Evolutionary conservation across 2,329 filamentous ascomycete genomes (phyloP), one percentile per base, ranked within the genome.

Genomic region (Colletotrichum sp.): DNA sequence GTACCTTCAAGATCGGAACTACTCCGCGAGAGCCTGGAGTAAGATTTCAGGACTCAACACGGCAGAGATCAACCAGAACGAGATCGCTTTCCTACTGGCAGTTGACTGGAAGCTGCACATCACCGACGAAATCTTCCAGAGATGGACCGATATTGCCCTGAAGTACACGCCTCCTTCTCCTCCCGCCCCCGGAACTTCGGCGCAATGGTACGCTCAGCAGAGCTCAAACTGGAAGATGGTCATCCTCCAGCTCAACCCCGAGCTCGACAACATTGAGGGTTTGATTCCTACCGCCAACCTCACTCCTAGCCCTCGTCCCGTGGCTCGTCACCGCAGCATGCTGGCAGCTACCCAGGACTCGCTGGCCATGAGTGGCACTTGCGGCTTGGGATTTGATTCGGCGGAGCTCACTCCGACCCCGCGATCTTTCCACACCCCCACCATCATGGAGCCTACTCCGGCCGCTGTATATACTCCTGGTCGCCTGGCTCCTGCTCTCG

Each of bases 1-100:
- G 88, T 99, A 99, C 83, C 89, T 99, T 63, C 97, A 99, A 85
- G 97, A 99, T 84, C 94, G 96, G 80, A 99, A 99, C 86, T 99
- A 98, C 86, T 99, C 97, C 16, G 96, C 97, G 65, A 93, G 96
- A 72, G 97, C 97, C 57, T 99, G 97, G 97, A 99, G 96, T 85
- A 99, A 98, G 89, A 99, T 99, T 80, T 99, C 97, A 21, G 97
- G 97, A n/a, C 89, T 99, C 73, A 95, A 95, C 83, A 96, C 96
- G 5, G 89, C 92, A 72, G 97, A 99, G 86, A 99, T 99, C 85
- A 99, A 99, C 86, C 94, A 96, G 82, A 99, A 99, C 84, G 97
- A 99, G 87, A 94, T 98, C 84, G 93, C 95, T 21, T 99, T 99
- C 83, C 90, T 99, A 63, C 87, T 94, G 77, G 95, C 96, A 61